Conservation (phyloP, 495 filamentous ascomycete genomes). For the Annulohypoxylon bovei region DNA sequence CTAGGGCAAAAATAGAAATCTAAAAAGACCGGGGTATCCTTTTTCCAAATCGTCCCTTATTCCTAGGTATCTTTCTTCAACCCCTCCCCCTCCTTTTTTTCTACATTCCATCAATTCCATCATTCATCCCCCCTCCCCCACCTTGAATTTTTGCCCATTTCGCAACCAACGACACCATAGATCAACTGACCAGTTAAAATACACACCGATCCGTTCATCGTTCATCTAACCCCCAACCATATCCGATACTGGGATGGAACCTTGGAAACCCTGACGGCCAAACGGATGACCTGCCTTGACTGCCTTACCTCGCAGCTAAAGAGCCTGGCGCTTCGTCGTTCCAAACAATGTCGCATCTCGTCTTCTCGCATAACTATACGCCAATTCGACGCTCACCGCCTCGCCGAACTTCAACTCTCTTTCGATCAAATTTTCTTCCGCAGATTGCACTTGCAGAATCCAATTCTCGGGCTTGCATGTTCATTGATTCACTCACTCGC, state of each 20-base stretch:
- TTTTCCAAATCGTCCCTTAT: not conserved
- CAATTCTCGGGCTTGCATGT: not conserved
- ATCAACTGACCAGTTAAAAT: slow-evolving; percentile 40
- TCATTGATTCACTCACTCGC: not conserved
- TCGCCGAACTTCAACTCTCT: slow-evolving; percentile 19
- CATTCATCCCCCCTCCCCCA: slow-evolving; percentile 13
- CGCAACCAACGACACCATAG: not conserved
- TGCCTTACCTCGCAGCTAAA: slow-evolving; percentile 30
- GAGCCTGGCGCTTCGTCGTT: slow-evolving; percentile 32
- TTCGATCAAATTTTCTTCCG: slow-evolving; percentile 29
- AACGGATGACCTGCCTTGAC: slow-evolving; percentile 40
- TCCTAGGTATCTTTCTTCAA: slow-evolving; percentile 17
- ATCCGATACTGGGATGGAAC: slow-evolving; percentile 34
- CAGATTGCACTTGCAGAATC: slow-evolving; percentile 32
- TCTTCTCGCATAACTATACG: slow-evolving; percentile 31
- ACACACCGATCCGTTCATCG: slow-evolving; percentile 36
- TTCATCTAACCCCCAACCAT: slow-evolving; percentile 20
- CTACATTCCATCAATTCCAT: not conserved
- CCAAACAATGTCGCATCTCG: slow-evolving; percentile 37
- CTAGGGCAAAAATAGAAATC: slow-evolving; percentile 38
- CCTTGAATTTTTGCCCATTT: slow-evolving; percentile 16
- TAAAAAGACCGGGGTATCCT: slow-evolving; percentile 16
- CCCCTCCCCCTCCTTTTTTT: slow-evolving; percentile 28
- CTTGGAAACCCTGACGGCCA: slow-evolving; percentile 35
- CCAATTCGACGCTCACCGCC: slow-evolving; percentile 42